phyloP scores from a whole-genome alignment of 495 filamentous ascomycete species.

The Melanomma pulvis-pyrius region DNA sequence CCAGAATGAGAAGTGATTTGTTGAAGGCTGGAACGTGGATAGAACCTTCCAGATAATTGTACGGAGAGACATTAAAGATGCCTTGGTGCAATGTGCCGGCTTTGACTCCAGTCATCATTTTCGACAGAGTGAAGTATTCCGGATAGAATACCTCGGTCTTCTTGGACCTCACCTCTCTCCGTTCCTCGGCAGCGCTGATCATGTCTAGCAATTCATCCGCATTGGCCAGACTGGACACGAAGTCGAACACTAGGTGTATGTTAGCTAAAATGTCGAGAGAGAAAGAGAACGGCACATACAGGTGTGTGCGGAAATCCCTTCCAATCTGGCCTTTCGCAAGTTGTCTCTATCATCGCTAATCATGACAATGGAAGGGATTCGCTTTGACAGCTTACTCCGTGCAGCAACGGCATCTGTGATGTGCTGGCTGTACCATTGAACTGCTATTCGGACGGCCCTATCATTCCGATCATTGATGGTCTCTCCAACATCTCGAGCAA shows the following conservation, averaged over 20 bases:
- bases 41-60: slow-evolving; percentile 94
- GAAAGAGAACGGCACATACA: slow-evolving; percentile 20
- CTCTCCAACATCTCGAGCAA: slow-evolving; percentile 73
- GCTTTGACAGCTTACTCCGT: slow-evolving; percentile 57
- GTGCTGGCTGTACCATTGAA: slow-evolving; percentile 87
- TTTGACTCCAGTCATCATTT: slow-evolving; percentile 89
- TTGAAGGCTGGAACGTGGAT: slow-evolving; percentile 89
- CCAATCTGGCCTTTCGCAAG: slow-evolving; percentile 75
- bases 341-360: slow-evolving; percentile 91
- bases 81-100: slow-evolving; percentile 88
- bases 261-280: background rate
- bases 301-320: slow-evolving; percentile 59
- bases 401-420: slow-evolving; percentile 61
- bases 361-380: slow-evolving; percentile 81
- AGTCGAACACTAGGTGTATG: slow-evolving; percentile 62
- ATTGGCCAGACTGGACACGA: slow-evolving; percentile 82
- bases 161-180: slow-evolving; percentile 62
- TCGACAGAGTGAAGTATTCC: slow-evolving; percentile 81
- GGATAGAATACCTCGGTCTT: slow-evolving; percentile 75
- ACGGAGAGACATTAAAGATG: slow-evolving; percentile 91
- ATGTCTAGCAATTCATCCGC: slow-evolving; percentile 87
- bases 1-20: slow-evolving; percentile 81
- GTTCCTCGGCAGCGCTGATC: slow-evolving; percentile 77
- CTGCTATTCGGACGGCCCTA: slow-evolving; percentile 81
- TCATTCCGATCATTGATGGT: slow-evolving; percentile 97